Percentiles rank a stretch among this genome's conserved stretches.
These are phyloP conservation scores for Plasmodium knowlesi DNA, from an alignment of 169 alveolate species.

Conservation along the genomic window DNA sequence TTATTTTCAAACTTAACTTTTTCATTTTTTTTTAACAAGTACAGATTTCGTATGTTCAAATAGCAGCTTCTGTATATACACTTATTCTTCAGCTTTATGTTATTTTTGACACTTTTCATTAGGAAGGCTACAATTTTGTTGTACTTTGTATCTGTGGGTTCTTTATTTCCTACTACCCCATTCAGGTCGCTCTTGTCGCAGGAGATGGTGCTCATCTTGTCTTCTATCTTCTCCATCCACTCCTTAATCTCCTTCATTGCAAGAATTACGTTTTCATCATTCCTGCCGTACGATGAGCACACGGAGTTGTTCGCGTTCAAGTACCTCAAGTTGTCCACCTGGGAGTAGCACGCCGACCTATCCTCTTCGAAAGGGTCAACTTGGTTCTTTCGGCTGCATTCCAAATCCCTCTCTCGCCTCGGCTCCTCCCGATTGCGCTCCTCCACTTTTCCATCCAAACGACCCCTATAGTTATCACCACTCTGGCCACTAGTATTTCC, in stretches of 20 bases:
- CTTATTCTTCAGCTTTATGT: conserved; percentile 30
- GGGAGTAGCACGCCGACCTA: conserved; percentile 11
- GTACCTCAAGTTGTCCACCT: conserved; percentile 25
- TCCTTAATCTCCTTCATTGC: conserved; percentile 63
- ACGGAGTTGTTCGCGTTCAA: conserved; percentile 25
- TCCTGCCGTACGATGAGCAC: conserved; percentile 32
- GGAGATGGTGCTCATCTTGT: conserved; percentile 54
- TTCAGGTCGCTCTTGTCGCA: conserved; percentile 27
- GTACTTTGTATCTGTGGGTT: not conserved
- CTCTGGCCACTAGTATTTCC: not conserved
- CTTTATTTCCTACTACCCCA: not conserved
- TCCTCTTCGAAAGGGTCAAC: conserved; percentile 7
- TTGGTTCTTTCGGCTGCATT: not conserved
- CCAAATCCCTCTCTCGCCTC: too few species aligned
- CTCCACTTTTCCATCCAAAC: not conserved
- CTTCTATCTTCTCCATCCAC: conserved; percentile 73
- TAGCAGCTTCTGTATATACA: conserved; percentile 35
- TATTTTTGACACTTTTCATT: conserved; percentile 40
- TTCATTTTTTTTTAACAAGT: conserved; percentile 49
- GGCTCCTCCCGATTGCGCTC: not conserved
- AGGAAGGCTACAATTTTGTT: conserved; percentile 27
- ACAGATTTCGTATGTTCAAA: conserved; percentile 41
- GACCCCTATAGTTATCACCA: not conserved
- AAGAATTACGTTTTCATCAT: conserved; percentile 28
- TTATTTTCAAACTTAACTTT: conserved; percentile 56